Conservation (phyloP, 2,329 filamentous ascomycete genomes). For the Coniochaeta pulveracea region DNA sequence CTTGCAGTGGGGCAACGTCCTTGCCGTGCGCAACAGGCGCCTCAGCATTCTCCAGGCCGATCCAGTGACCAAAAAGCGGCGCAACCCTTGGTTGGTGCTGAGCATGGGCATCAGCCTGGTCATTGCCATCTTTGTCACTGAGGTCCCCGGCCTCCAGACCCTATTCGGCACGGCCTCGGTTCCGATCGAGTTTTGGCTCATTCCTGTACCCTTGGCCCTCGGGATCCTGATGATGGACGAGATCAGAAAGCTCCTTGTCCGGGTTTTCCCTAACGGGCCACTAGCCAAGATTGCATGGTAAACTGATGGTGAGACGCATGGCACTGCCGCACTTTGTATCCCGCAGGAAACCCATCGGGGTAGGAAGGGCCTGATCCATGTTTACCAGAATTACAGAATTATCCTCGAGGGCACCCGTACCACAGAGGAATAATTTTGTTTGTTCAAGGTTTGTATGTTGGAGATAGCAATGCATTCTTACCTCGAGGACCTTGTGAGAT, state of each 20-base stretch:
- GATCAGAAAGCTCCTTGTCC: constrained; percentile 35
- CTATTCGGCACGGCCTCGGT: constrained; percentile 37
- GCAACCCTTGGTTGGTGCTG: constrained; percentile 37
- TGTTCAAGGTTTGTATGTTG: no score
- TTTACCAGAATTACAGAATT: no score
- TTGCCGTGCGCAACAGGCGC: constrained; percentile 37
- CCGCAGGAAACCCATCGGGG: no score
- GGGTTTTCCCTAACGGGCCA: constrained; percentile 29
- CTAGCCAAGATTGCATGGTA: constrained; percentile 39
- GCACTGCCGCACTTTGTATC: no score
- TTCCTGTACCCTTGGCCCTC: constrained; percentile 36
- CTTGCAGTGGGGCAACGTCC: constrained; percentile 41
- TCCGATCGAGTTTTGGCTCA: constrained; percentile 39
- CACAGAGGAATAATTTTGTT: no score
- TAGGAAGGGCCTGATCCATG: no score
- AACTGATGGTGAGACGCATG: no score
- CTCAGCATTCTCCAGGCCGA: constrained; percentile 39
- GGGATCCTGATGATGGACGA: constrained; percentile 41
- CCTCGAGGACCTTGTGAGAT: no score
- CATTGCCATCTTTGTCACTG: constrained; percentile 42
- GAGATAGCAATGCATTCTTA: no score
- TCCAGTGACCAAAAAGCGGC: constrained; percentile 30
- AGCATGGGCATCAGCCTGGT: constrained; percentile 32
- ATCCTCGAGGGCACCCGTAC: no score
- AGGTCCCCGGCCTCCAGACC: constrained; percentile 34